These are phyloP conservation scores for Juglanconis sp. DNA, from an alignment of 2,329 filamentous ascomycete genomes.

Conservation along the genomic window DNA sequence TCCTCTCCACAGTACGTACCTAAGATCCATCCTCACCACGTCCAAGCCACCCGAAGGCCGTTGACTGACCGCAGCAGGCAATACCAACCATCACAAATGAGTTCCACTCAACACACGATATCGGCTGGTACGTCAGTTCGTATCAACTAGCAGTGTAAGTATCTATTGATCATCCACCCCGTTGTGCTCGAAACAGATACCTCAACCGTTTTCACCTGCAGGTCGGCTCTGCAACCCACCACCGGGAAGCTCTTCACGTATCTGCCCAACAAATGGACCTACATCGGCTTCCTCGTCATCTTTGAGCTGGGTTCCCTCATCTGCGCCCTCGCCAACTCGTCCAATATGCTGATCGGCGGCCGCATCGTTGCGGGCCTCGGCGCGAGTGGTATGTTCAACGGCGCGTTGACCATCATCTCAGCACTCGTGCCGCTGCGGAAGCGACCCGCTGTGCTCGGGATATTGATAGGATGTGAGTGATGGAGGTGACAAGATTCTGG, in stretches of 20 bases:
- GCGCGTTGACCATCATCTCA: conserved; percentile 31
- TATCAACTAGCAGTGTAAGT: conserved; percentile 27
- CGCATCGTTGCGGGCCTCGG: conserved; percentile 13
- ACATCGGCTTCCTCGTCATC: conserved; percentile 30
- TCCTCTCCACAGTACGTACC: not conserved
- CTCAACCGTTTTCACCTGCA: conserved; percentile 7
- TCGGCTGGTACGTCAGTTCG: conserved; percentile 40
- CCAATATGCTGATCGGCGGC: conserved; percentile 10
- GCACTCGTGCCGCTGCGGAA: conserved; percentile 35
- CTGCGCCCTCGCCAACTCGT: conserved; percentile 9
- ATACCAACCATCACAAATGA: conserved; percentile 30
- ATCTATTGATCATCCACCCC: not conserved
- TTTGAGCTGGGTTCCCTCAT: conserved; percentile 47
- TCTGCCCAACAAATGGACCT: conserved; percentile 33
- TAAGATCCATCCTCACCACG: not conserved
- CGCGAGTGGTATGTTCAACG: conserved; percentile 10
- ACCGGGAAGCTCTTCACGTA: conserved; percentile 32
- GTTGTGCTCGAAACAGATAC: too few relatives aligned
- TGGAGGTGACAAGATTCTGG: not conserved
- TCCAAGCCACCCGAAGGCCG: too few relatives aligned
- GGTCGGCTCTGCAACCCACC: conserved; percentile 29
- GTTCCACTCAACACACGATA: conserved; percentile 34
- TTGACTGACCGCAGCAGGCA: conserved; percentile 25
- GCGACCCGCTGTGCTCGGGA: conserved; percentile 29
- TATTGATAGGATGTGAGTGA: conserved; percentile 19